Evolutionary conservation across 768 basidiomycete species (phyloP), one percentile per base, ranked within the genome.

Genomic region (Paxillus rubicundulus): DNA sequence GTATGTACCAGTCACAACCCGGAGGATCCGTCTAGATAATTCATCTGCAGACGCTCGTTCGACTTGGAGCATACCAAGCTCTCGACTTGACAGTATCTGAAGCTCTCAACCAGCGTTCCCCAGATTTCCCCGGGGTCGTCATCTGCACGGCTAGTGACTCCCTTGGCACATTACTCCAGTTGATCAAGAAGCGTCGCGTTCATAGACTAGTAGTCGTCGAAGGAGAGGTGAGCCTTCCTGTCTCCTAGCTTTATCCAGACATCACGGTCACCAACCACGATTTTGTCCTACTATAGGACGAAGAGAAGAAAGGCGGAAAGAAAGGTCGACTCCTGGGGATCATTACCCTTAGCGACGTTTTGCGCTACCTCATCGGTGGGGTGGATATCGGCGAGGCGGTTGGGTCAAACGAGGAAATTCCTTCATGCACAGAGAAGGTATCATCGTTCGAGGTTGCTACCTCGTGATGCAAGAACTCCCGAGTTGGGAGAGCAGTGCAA

Each of bases 71-170:
- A 21, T 99, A 98, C 70, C 92, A 95, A 67, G 85, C 92, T n/a
- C 82, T 99, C 16, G 96, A 98, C 71, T 76, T 97, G 51, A 98
- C 89, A 17, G 90, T 99, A 59, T 84, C 85, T 34, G 89, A 96
- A 70, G 97, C 97, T 2, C 79, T 99, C 45, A 86, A 85, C 56
- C 90, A 95, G 65, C 88, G 97, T 14, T 88, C 92, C 13, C 81
- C 90, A 8, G 96, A 98, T 70, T 99, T 99, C 68, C 91, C 93
- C 8, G 97, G 97, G 13, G 95, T 98, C 7, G 92, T 98, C 49
- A 89, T 96, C 17, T 98, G 97, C 67, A 92, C 91, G 1, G 91
- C 92, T 1, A 81, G 85, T 2, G 96, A 98, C 65, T 95, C 95
- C 0, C 77, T 99, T 24, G 89, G 88, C 4, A 93, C 92, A 2